A percentile compares a stretch with the other conserved stretches of the same genome.
Evolutionary conservation across 768 basidiomycete genomes (phyloP).

Genomic region (Omphalotus guepiniiformis): DNA sequence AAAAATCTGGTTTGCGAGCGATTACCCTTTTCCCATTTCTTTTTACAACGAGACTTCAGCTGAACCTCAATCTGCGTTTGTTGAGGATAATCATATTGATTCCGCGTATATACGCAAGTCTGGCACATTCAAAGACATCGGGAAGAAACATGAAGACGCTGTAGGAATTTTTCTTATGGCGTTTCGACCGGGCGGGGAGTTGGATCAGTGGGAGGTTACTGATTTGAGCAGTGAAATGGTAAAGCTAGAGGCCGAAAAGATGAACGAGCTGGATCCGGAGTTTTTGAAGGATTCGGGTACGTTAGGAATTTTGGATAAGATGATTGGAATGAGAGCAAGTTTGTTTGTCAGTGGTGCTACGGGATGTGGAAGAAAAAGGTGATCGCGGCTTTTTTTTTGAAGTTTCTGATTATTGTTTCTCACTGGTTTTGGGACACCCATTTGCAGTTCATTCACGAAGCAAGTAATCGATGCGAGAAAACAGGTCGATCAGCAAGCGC

Average conservation of each 20-base stretch:
- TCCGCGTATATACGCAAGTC: constrained; percentile 22
- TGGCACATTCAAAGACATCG: constrained; percentile 43
- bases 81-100: neutral
- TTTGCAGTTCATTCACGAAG: constrained; percentile 45
- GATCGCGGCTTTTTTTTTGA: constrained; percentile 5
- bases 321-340: constrained; percentile 43
- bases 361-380: constrained; percentile 48
- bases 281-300: constrained; percentile 46
- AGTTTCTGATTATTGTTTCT: neutral
- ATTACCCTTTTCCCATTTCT: constrained; percentile 37
- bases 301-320: constrained; percentile 53
- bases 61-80: constrained; percentile 5
- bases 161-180: constrained; percentile 38
- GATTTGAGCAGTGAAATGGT: constrained; percentile 34
- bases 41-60: neutral
- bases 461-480: constrained; percentile 45
- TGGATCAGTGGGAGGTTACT: constrained; percentile 38
- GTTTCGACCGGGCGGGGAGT: constrained; percentile 37
- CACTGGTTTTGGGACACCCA: constrained; percentile 13
- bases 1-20: constrained; percentile 54
- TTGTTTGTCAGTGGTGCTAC: constrained; percentile 48
- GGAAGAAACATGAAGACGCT: constrained; percentile 40
- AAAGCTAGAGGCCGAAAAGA: constrained; percentile 15
- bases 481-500: constrained; percentile 17
- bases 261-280: constrained; percentile 11